A percentile compares a stretch with the other conserved stretches of the same genome.
phyloP scores from a whole-genome alignment of 2,329 filamentous ascomycete species.

The Chaetothyriales sp. region DNA sequence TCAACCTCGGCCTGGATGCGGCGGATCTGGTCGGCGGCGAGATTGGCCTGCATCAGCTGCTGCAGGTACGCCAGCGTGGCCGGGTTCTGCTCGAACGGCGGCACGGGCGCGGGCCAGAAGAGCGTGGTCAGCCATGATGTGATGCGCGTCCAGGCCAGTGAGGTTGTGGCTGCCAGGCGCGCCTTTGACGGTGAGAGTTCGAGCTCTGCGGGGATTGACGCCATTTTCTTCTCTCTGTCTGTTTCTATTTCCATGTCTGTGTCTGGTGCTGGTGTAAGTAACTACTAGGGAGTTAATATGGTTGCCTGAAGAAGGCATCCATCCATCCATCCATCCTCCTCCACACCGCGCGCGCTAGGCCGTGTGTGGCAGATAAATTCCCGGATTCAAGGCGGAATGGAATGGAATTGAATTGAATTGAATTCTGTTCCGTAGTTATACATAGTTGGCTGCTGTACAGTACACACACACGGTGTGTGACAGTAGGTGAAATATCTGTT shows the following conservation, averaged over 20 bases:
- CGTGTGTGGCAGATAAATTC: no score
- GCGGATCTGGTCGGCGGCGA: conserved; percentile 8
- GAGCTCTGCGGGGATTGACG: conserved; percentile 15
- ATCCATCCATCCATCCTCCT: no score
- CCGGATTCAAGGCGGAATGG: not conserved
- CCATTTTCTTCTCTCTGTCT: not conserved
- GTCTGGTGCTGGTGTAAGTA: no score
- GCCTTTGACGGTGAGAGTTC: conserved; percentile 48
- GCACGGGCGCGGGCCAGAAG: conserved; percentile 48
- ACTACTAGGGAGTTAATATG: no score
- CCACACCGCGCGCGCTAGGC: no score
- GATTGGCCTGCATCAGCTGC: conserved; percentile 13
- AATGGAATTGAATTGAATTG: not conserved
- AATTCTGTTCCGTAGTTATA: no score
- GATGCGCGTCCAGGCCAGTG: conserved; percentile 82
- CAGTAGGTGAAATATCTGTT: not conserved
- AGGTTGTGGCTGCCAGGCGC: conserved; percentile 62
- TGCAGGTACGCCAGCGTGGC: conserved; percentile 40
- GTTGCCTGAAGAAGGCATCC: not conserved
- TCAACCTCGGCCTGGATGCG: not conserved
- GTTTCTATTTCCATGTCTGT: no score
- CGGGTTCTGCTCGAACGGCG: conserved; percentile 70
- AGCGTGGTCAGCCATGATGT: conserved; percentile 67
- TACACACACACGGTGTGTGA: not conserved
- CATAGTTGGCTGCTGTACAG: not conserved